These are phyloP conservation scores for Fraxinus americana DNA, from an alignment of 257 asterid genomes.

Conservation along the genomic window DNA sequence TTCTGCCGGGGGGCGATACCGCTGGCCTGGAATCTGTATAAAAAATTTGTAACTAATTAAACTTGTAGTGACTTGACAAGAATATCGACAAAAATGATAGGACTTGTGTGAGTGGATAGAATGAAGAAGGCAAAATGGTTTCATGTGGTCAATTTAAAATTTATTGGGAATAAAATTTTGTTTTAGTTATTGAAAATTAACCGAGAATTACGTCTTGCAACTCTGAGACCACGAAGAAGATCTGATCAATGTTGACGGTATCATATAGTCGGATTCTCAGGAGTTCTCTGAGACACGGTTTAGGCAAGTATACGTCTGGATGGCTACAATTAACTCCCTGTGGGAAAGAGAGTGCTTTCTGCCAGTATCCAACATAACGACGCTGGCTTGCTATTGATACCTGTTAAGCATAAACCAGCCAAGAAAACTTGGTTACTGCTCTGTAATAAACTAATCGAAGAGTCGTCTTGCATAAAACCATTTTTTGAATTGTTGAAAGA, in stretches of 20 bases:
- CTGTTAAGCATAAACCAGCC: slow-evolving; percentile 26
- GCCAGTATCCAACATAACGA: slow-evolving; percentile 80
- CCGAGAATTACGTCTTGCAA: slow-evolving; percentile 51
- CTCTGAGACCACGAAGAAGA: slow-evolving; percentile 63
- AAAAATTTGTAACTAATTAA: neutral
- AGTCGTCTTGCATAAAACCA: neutral
- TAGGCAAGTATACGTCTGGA: slow-evolving; percentile 52
- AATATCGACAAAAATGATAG: neutral
- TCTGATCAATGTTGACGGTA: slow-evolving; percentile 44
- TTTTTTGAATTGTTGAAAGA: neutral
- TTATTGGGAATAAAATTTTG: neutral
- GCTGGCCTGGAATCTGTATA: slow-evolving; percentile 60
- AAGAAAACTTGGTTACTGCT: neutral
- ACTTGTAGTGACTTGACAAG: neutral
- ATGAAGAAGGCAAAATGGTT: neutral
- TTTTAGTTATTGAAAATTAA: neutral
- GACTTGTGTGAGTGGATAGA: neutral
- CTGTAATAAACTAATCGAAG: neutral
- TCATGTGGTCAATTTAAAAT: neutral
- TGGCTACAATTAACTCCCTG: slow-evolving; percentile 31
- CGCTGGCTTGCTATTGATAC: slow-evolving; percentile 89
- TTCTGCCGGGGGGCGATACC: slow-evolving; percentile 56
- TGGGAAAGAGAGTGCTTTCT: slow-evolving; percentile 42
- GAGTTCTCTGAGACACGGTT: slow-evolving; percentile 56
- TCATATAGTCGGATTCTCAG: slow-evolving; percentile 69